Evolutionary conservation across 2,329 filamentous ascomycete species (phyloP), one percentile per base, ranked within the genome.

Genomic region (Xylariaceae sp.): DNA sequence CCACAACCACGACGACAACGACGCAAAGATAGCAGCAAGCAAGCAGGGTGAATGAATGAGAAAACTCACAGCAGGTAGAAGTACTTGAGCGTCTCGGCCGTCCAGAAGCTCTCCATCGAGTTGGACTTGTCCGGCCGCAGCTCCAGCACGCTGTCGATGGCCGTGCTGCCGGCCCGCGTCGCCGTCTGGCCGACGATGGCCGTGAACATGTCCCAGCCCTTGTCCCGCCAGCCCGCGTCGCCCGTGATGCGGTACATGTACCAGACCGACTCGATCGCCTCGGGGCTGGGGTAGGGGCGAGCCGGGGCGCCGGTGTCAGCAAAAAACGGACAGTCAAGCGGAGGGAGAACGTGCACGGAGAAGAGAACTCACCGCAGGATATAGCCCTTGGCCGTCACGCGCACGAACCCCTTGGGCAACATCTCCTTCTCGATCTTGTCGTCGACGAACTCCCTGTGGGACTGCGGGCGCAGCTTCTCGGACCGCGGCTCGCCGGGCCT

Each of bases 161-260:
- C 84, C 9, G 76, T 80, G 60, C 87, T 77, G 7, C 78, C 86
- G 31, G 72, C 69, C 10, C 75, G 61, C 0, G 83, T 81, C 23
- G 67, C 63, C 2, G 85, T 88, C 19, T 76, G 68, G 21, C 69
- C 69, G 36, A 82, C 67, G 32, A 92, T 77, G 14, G 81, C 68
- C 42, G 77, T 63, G 55, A 87, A 94, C 85, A 94, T 93, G 31
- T 68, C 65, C 88, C 88, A 94, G 12, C 85, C 89, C 45, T 82
- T 80, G 18, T 93, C 85, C 54, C 82, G 80, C 70, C 85, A 87
- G 4, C 60, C 58, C 2, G 69, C 60, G 43, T 92, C 82, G 30
- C 86, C 88, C 0, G 86, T 93, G 58, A 93, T 86, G 52, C 88
- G 83, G 63, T 93, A 92, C 67, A 93, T 80, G 61, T 89, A 84